phyloP scores from a whole-genome alignment of 139 green algal species.

The Pseudopediastrum boryanum region DNA sequence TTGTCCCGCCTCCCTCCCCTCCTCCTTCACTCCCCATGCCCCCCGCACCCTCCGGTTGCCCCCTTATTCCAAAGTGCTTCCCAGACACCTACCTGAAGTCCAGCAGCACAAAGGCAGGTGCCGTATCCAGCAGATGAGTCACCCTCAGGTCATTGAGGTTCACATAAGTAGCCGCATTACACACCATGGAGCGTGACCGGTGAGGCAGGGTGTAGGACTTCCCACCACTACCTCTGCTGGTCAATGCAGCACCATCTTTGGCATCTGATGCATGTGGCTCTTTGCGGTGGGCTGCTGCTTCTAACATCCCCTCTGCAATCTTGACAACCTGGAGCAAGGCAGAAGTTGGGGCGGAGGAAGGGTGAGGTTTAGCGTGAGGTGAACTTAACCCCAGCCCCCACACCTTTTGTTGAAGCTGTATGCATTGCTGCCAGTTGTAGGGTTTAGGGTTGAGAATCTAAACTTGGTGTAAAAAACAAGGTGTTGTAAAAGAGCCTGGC shows the following conservation, averaged over 20 bases:
- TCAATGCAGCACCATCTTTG: background rate
- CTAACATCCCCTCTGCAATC: conserved; percentile 26
- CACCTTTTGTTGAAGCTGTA: too few species aligned
- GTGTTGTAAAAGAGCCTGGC: too few species aligned
- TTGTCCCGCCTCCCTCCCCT: too few species aligned
- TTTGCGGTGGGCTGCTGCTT: background rate
- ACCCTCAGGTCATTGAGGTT: background rate
- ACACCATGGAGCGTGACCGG: background rate
- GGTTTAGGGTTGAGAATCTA: too few species aligned
- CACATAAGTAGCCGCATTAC: background rate
- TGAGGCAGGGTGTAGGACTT: background rate
- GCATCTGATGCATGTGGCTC: background rate
- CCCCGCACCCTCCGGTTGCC: too few species aligned
- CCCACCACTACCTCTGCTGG: background rate
- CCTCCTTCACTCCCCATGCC: too few species aligned
- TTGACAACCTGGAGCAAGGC: conserved; percentile 12
- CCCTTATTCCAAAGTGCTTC: too few species aligned
- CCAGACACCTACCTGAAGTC: conserved; percentile 77
- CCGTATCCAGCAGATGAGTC: conserved; percentile 20
- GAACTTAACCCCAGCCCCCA: too few species aligned
- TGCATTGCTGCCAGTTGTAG: too few species aligned
- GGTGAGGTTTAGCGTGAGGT: too few species aligned
- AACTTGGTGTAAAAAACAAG: too few species aligned
- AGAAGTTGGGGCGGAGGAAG: too few species aligned
- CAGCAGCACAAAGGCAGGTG: conserved; percentile 63